Percentiles rank a stretch among this genome's conserved stretches.
These are phyloP conservation scores for Lanmaoa rubissima DNA, from an alignment of 768 basidiomycete species.

Conservation along the genomic window DNA sequence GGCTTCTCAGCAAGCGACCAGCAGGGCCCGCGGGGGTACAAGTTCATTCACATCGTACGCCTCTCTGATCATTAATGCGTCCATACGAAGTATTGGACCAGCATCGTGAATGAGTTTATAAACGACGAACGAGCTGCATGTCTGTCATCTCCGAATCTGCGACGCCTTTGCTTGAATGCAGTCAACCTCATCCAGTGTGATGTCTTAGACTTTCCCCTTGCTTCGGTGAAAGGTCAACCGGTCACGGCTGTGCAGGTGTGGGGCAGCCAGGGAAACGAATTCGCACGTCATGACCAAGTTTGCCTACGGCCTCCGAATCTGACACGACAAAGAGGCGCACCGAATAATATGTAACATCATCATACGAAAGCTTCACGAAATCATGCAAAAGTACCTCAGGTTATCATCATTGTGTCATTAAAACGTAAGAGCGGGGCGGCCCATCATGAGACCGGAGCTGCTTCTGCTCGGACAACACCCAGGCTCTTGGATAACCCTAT, in stretches of 20 bases:
- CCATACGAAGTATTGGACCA: not conserved
- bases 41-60: slow-evolving; percentile 6
- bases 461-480: not conserved
- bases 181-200: not conserved
- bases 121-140: slow-evolving; percentile 1
- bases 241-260: slow-evolving; percentile 16
- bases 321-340: not conserved
- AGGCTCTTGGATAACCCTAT: not conserved
- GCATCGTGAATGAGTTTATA: not conserved
- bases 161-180: not conserved
- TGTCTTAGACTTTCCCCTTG: not conserved
- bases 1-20: slow-evolving; percentile 15
- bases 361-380: not conserved
- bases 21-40: slow-evolving; percentile 17
- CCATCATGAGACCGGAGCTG: not conserved
- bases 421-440: slow-evolving; percentile 5
- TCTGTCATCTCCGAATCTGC: slow-evolving; percentile 2
- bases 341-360: not conserved
- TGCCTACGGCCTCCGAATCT: not conserved
- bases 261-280: slow-evolving; percentile 12
- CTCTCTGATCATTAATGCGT: not conserved
- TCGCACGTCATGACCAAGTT: slow-evolving; percentile 10
- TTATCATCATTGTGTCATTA: not conserved
- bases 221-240: not conserved
- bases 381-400: not conserved